Evolutionary conservation across 164 flowering plant species (phyloP), one percentile per base, ranked within the genome.

Genomic region (Nymphaea thermarum): DNA sequence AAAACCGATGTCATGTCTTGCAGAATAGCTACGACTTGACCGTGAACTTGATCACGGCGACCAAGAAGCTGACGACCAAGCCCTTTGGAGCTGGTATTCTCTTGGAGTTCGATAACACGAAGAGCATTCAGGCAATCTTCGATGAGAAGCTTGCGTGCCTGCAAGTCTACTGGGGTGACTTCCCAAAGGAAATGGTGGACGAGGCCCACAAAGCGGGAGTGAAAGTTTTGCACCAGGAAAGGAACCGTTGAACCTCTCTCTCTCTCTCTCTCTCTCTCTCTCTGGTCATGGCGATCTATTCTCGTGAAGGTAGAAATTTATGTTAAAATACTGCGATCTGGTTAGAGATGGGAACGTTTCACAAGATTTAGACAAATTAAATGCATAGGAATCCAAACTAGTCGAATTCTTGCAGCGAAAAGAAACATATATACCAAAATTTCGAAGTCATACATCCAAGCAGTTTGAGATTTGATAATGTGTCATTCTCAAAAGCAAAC

Each of bases 91-190:
- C 69, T 0, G 75, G 77, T 12, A 43, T 77, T 7, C 67, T 77
- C 3, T 47, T 74, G 72, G 71, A 77, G 44, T 72, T 74, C 71
- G 61, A 77, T 16, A 65, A 67, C 66, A 51, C 59, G 3, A 51
- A 65, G 66, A 77, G 75, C 6, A 43, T 77, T 3, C 53, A 55
- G 64, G 80, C 77, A 36, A 69, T 77, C 42, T 77, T 77, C 42
- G 75, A 77, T 65, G 77, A 69, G 60, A 77, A 77, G 59, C 73
- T 77, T 4, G 69, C 77, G 2, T 66, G 72, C 51, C 53, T 77
- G 72, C 66, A 73, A 66, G 79, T 77, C 43, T 77, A 68, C 44
- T 77, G 77, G 77, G 80, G 80, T 17, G 74, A 77, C 43, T 77
- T 68, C 65, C 71, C 73, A 25, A 74, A 74, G 67, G 80, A 74